phyloP scores from a whole-genome alignment of 1,284 basidiomycete species.

The Puccinia coronata region DNA sequence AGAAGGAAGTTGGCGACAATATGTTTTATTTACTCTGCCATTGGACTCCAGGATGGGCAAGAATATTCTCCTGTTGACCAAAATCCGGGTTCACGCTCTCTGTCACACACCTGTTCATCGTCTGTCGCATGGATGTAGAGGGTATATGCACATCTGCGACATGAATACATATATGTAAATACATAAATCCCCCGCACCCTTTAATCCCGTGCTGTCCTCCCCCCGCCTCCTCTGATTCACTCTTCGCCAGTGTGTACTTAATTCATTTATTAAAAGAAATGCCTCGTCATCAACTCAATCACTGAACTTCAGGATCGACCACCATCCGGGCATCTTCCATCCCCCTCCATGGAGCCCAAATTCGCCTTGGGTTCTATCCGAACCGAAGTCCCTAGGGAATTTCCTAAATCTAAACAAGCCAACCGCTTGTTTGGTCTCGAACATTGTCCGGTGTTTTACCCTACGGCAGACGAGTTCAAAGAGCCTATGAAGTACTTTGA shows the following conservation, averaged over 20 bases:
- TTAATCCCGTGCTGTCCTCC: too few relatives aligned
- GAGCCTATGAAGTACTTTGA: slow-evolving; percentile 96
- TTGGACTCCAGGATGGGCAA: too few relatives aligned
- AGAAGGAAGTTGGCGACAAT: too few relatives aligned
- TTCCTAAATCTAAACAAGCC: slow-evolving; percentile 25
- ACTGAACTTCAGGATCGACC: not conserved
- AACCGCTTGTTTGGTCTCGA: slow-evolving; percentile 71
- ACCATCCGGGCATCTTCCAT: not conserved
- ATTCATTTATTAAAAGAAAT: not conserved
- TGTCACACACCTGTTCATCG: not conserved
- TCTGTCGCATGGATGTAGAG: too few relatives aligned
- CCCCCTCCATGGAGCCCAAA: slow-evolving; percentile 15
- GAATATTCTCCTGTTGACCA: too few relatives aligned
- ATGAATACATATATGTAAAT: too few relatives aligned
- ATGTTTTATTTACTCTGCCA: too few relatives aligned
- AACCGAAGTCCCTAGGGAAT: slow-evolving; percentile 36
- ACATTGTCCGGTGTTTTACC: slow-evolving; percentile 87
- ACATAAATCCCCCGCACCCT: too few relatives aligned
- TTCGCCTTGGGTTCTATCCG: slow-evolving; percentile 35
- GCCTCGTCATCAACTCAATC: not conserved
- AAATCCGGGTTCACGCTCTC: too few relatives aligned
- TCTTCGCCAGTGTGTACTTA: not conserved
- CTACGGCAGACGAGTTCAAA: slow-evolving; percentile 79
- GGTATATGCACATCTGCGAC: too few relatives aligned
- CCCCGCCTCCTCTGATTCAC: too few relatives aligned